phyloP scores from a whole-genome alignment of 148 eudicot genomes.

The Bassia scoparia region DNA sequence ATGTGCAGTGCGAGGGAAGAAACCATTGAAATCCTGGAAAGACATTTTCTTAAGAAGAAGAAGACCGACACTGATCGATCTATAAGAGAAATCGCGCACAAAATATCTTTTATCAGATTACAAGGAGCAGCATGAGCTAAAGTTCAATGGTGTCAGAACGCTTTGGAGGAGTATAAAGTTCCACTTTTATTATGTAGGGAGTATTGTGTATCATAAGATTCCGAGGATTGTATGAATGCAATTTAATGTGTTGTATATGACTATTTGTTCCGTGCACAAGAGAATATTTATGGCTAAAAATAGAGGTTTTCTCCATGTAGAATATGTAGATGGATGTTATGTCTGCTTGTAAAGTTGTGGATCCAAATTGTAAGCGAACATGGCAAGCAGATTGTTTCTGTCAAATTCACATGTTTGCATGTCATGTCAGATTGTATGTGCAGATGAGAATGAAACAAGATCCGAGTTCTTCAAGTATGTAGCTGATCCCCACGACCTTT shows the following conservation, averaged over 20 bases:
- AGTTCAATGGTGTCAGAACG: neutral
- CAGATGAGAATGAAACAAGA: slow-evolving; percentile 27
- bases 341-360: too few species aligned
- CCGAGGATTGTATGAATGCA: neutral
- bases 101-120: neutral
- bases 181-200: neutral
- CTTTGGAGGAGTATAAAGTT: neutral
- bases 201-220: neutral
- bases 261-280: too few species aligned
- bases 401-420: neutral
- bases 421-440: slow-evolving; percentile 46
- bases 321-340: too few species aligned
- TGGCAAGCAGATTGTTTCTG: neutral
- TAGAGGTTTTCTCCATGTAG: too few species aligned
- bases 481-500: slow-evolving; percentile 60
- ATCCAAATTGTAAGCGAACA: too few species aligned
- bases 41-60: slow-evolving; percentile 46
- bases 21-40: slow-evolving; percentile 62
- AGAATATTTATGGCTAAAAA: too few species aligned
- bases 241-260: too few species aligned
- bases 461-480: slow-evolving; percentile 57
- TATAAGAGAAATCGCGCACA: neutral
- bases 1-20: slow-evolving; percentile 69
- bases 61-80: slow-evolving; percentile 5
- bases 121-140: neutral